Conservation (phyloP, 2,329 filamentous ascomycete genomes). For the Paecilomyces fulvus region DNA sequence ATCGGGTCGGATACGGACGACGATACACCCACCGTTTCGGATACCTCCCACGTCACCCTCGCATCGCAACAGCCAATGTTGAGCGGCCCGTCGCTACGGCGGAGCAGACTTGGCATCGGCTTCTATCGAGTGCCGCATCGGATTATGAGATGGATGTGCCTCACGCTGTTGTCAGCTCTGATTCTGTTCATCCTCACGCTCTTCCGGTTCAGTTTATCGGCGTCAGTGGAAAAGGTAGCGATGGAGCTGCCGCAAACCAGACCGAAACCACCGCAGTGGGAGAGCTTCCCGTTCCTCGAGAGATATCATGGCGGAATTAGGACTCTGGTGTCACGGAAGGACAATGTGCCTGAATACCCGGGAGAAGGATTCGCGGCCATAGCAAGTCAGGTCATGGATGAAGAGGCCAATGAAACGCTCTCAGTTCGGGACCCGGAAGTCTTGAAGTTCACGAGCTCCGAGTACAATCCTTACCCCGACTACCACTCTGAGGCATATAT, state of each 20-base stretch:
- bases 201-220: conserved; percentile 59
- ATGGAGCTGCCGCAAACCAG: conserved; percentile 47
- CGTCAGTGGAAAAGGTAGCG: conserved; percentile 18
- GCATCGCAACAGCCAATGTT: conserved; percentile 34
- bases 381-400: conserved; percentile 15
- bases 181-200: conserved; percentile 70
- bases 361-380: conserved; percentile 50
- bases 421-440: conserved; percentile 18
- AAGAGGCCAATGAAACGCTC: neutral
- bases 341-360: conserved; percentile 78
- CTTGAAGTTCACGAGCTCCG: conserved; percentile 37
- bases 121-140: conserved; percentile 61
- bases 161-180: conserved; percentile 60
- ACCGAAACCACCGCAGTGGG: conserved; percentile 64
- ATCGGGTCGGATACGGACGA: conserved; percentile 20
- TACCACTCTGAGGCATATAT: conserved; percentile 52
- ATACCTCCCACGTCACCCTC: conserved; percentile 47
- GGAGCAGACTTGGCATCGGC: conserved; percentile 21
- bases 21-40: conserved; percentile 35
- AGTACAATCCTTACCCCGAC: conserved; percentile 61
- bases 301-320: conserved; percentile 85
- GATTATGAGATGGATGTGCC: conserved; percentile 69
- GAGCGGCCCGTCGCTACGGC: conserved; percentile 22
- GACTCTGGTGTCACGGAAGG: conserved; percentile 54
- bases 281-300: conserved; percentile 74